Evolutionary conservation across 306 rosid species (phyloP).

Genomic region (Medicago truncatula): DNA sequence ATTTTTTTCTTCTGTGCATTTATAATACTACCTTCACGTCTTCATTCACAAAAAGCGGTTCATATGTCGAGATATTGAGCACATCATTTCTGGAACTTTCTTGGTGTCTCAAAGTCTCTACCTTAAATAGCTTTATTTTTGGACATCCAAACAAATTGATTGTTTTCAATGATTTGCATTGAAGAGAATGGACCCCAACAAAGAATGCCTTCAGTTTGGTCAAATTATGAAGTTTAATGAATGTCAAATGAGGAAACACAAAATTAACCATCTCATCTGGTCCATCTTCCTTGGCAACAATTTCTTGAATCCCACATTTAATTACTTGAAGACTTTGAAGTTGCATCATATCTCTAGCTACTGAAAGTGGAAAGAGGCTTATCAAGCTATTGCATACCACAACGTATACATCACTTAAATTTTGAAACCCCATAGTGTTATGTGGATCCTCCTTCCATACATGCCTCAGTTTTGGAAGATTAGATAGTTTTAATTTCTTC

Average conservation of each 20-base stretch:
- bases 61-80: neutral
- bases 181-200: neutral
- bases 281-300: constrained; percentile 1
- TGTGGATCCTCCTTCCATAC: too few relatives aligned
- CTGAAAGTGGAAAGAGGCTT: neutral
- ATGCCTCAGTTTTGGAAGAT: too few relatives aligned
- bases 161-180: neutral
- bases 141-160: neutral
- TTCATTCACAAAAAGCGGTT: neutral
- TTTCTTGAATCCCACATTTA: neutral
- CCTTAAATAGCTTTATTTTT: neutral
- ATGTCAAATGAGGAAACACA: constrained; percentile 3
- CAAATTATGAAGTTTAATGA: neutral
- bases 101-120: neutral
- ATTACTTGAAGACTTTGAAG: neutral
- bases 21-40: neutral
- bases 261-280: neutral
- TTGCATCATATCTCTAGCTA: neutral
- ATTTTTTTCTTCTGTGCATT: too few relatives aligned
- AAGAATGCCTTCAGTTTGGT: neutral
- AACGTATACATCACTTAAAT: too few relatives aligned
- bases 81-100: neutral
- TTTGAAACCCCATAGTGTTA: too few relatives aligned
- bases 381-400: too few relatives aligned
- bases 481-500: too few relatives aligned